Evolutionary conservation across 805 yeast genomes (phyloP).

Genomic region (Scheffersomyces lignosus): DNA sequence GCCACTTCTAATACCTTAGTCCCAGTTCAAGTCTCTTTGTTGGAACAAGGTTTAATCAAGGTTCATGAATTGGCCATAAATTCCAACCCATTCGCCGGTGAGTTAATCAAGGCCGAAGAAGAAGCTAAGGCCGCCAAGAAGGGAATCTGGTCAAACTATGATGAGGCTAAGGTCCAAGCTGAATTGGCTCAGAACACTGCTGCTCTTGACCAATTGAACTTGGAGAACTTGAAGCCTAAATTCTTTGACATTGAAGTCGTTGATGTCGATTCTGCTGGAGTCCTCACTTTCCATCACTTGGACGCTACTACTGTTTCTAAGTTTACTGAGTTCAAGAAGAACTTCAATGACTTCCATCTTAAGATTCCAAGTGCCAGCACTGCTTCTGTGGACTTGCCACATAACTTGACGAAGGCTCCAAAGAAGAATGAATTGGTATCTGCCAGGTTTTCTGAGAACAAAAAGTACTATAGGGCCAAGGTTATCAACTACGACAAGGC

Average conservation of each 20-base stretch:
- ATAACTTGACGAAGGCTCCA: conserved; percentile 39
- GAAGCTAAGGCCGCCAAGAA: conserved; percentile 52
- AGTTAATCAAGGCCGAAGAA: conserved; percentile 61
- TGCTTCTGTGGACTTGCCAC: conserved; percentile 38
- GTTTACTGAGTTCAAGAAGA: conserved; percentile 45
- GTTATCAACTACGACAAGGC: conserved; percentile 48
- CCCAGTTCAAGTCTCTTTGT: conserved; percentile 59
- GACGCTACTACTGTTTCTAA: conserved; percentile 36
- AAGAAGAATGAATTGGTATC: conserved; percentile 61
- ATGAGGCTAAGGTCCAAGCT: conserved; percentile 37
- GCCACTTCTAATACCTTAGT: conserved; percentile 43
- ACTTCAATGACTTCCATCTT: conserved; percentile 46
- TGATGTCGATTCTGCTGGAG: conserved; percentile 45
- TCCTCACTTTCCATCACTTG: conserved; percentile 46
- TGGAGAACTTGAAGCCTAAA: conserved; percentile 35
- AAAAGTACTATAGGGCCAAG: conserved; percentile 59
- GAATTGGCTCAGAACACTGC: conserved; percentile 22
- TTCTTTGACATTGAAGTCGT: conserved; percentile 56
- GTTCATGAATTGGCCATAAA: conserved; percentile 65
- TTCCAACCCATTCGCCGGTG: conserved; percentile 54
- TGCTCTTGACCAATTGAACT: conserved; percentile 17
- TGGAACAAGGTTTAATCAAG: conserved; percentile 62
- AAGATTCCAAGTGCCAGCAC: conserved; percentile 37
- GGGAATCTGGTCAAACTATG: conserved; percentile 72
- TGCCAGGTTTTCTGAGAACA: conserved; percentile 51